phyloP scores from a whole-genome alignment of 176 grass and related monocot species.

The Cocos nucifera region DNA sequence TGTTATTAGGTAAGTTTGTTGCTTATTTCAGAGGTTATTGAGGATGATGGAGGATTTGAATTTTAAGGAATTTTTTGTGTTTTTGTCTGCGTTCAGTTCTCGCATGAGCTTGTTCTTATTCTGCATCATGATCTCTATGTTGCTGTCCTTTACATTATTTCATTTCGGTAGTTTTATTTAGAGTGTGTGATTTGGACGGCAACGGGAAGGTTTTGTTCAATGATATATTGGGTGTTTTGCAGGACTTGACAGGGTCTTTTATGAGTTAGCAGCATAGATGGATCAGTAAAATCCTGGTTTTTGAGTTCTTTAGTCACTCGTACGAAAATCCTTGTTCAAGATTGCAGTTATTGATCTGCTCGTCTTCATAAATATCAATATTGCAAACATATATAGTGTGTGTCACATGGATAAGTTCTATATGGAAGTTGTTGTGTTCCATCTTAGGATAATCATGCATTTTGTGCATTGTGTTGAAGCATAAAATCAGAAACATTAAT shows the following conservation, averaged over 20 bases:
- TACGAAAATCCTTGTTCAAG: too few relatives aligned
- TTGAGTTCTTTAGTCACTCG: background rate
- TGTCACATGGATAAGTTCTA: too few relatives aligned
- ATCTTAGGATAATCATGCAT: too few relatives aligned
- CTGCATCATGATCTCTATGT: background rate
- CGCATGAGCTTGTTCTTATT: constrained; percentile 18
- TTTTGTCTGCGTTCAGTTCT: constrained; percentile 72
- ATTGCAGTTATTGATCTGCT: too few relatives aligned
- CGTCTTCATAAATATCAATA: too few relatives aligned
- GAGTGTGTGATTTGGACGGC: constrained; percentile 67
- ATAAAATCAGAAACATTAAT: too few relatives aligned
- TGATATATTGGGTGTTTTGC: constrained; percentile 57
- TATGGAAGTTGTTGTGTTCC: too few relatives aligned
- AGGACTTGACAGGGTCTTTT: constrained; percentile 66
- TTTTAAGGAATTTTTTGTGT: constrained; percentile 92
- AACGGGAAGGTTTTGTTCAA: constrained; percentile 80
- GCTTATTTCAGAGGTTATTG: constrained; percentile 48
- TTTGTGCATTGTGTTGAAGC: too few relatives aligned
- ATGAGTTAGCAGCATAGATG: constrained; percentile 23
- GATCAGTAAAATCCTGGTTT: background rate
- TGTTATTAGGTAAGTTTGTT: constrained; percentile 8
- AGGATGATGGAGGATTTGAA: constrained; percentile 89
- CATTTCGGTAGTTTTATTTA: constrained; percentile 64
- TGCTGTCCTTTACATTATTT: constrained; percentile 7
- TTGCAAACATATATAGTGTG: too few relatives aligned